Evolutionary conservation across 1,284 basidiomycete species (phyloP), one percentile per base, ranked within the genome.

Genomic region (Apiotrichum domesticum): DNA sequence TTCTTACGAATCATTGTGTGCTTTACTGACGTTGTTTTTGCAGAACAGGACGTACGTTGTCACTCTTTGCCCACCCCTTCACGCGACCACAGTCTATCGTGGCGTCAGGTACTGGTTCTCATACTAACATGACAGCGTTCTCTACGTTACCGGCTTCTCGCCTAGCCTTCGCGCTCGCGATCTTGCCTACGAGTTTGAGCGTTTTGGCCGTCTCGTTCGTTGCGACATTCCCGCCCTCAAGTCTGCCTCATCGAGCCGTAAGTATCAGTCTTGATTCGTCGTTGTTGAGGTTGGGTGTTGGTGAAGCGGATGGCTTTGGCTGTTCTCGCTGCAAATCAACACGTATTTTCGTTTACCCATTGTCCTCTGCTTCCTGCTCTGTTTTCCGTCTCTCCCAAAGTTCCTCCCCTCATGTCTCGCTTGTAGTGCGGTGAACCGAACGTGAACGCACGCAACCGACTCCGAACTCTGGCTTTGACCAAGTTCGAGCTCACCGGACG

Each of bases 121-220:
- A 21, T 21, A 13, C 48, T 46, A 34, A 47, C 51, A 32, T 14
- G 32, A 5, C 61, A 74, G 88, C 64, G 90, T 91, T 63, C 83
- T 92, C 59, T 90, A 90, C 71, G 89, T 92, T 54, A 87, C 87
- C 68, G 89, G 89, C 44, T 91, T 91, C 72, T 84, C 87, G 66
- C 83, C 85, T 32, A 77, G 82, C 34, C 88, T 88, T 7, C 84
- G 88, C 48, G 89, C 88, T 10, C 81, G 85, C 54, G 89, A 90
- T 70, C 82, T 92, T 8, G 90, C 89, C 0, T 88, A 81, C 70
- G 89, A 92, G 75, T 92, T 92, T 67, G 89, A 92, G 81, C 81
- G 87, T 86, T 90, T 70, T 59, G 83, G 73, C 35, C 67, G 72
- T 34, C 65, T 74, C 34, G 66, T 74, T 41, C 86, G 90, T 63